These are phyloP conservation scores for Phytophthora melonis DNA, from an alignment of 352 stramenopile genomes.

Conservation along the genomic window DNA sequence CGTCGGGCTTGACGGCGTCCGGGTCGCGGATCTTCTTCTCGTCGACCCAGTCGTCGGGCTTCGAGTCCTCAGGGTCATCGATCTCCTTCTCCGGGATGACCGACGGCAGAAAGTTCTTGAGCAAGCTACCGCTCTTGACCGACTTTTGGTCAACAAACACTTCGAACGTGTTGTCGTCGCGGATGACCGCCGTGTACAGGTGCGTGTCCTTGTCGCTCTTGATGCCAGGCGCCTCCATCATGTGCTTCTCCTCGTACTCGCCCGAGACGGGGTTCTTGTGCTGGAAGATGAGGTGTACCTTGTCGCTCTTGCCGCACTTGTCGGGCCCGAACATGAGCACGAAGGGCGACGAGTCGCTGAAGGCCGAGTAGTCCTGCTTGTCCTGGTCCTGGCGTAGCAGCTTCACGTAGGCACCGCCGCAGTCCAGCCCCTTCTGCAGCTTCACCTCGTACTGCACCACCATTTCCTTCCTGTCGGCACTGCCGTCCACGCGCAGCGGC, in stretches of 20 bases:
- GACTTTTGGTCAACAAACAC: slow-evolving; percentile 92
- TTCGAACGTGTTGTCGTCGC: slow-evolving; percentile 92
- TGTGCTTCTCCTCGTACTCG: slow-evolving; percentile 96
- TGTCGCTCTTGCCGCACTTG: slow-evolving; percentile 94
- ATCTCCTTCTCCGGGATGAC: slow-evolving; percentile 93
- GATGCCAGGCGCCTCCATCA: slow-evolving; percentile 78
- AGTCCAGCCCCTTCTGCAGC: slow-evolving; percentile 91
- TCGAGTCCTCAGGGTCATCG: slow-evolving; percentile 91
- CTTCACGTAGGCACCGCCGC: slow-evolving; percentile 95
- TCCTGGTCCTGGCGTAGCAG: slow-evolving; percentile 77
- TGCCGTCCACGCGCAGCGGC: slow-evolving; percentile 75
- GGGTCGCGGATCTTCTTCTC: slow-evolving; percentile 90
- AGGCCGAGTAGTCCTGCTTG: slow-evolving; percentile 59
- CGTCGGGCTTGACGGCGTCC: slow-evolving; percentile 86
- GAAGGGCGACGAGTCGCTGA: slow-evolving; percentile 91
- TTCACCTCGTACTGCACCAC: slow-evolving; percentile 97
- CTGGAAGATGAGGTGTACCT: slow-evolving; percentile 96
- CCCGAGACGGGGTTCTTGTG: slow-evolving; percentile 93
- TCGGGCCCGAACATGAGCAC: slow-evolving; percentile 97
- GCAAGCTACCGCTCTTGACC: slow-evolving; percentile 83
- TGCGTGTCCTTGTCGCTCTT: slow-evolving; percentile 91
- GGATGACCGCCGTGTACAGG: slow-evolving; percentile 93
- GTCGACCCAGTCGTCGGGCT: slow-evolving; percentile 95
- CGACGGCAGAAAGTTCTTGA: slow-evolving; percentile 86
- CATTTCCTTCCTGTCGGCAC: slow-evolving; percentile 78